Conservation (phyloP, 139 green algal species). For the Volvox reticuliferus region DNA sequence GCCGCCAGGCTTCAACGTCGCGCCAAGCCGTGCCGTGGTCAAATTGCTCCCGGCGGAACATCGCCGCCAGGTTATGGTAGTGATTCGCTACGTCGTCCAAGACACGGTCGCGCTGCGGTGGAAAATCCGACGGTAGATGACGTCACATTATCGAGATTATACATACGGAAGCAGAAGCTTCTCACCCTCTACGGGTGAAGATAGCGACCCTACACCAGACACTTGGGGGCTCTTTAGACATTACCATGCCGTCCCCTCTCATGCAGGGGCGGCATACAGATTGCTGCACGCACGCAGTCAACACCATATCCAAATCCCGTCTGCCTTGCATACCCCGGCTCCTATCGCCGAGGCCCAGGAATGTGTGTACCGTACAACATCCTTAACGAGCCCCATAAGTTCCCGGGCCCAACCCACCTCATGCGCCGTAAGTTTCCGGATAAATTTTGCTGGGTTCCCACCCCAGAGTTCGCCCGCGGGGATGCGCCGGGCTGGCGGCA, state of each 20-base stretch:
- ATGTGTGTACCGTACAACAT: too few relatives aligned
- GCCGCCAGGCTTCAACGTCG: slow-evolving; percentile 58
- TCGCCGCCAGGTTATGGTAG: slow-evolving; percentile 51
- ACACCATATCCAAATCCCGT: too few relatives aligned
- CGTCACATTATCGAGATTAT: too few relatives aligned
- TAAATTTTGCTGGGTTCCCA: slow-evolving; percentile 84
- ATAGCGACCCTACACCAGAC: too few relatives aligned
- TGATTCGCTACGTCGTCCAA: slow-evolving; percentile 53
- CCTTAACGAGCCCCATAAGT: background rate
- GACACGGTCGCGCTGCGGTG: slow-evolving; percentile 55
- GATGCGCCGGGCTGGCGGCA: slow-evolving; percentile 85
- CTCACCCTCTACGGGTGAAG: too few relatives aligned
- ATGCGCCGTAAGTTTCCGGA: slow-evolving; percentile 82
- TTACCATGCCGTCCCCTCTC: too few relatives aligned
- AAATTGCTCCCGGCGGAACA: slow-evolving; percentile 55
- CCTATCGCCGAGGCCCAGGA: too few relatives aligned
- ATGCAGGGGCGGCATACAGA: too few relatives aligned
- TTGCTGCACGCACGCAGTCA: too few relatives aligned
- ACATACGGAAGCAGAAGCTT: too few relatives aligned
- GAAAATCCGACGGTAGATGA: background rate
- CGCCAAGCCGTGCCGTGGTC: slow-evolving; percentile 63
- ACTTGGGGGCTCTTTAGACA: too few relatives aligned
- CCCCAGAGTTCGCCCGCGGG: slow-evolving; percentile 91
- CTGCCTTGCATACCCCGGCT: too few relatives aligned
- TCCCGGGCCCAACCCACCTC: slow-evolving; percentile 58